Percentiles rank a stretch among this genome's conserved stretches.
These are phyloP conservation scores for Allium fistulosum DNA, from an alignment of 106 monocot species.

Conservation along the genomic window DNA sequence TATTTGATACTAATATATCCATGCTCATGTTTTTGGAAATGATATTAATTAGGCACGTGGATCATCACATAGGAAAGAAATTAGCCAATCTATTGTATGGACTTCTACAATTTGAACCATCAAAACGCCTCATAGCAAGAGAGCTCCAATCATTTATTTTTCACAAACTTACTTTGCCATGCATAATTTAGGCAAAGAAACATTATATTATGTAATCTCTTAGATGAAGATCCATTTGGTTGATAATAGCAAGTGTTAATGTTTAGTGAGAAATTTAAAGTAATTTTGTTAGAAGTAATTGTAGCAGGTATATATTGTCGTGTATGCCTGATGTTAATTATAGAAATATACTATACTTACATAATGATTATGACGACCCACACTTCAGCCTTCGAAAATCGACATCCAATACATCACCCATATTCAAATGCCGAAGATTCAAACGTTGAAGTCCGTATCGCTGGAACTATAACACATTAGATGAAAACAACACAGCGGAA, in stretches of 20 bases:
- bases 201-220: neutral
- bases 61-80: constrained; percentile 21
- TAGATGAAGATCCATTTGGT: neutral
- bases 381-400: too few species aligned
- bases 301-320: too few species aligned
- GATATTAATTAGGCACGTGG: constrained; percentile 38
- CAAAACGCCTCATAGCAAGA: constrained; percentile 64
- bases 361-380: too few species aligned
- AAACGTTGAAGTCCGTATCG: too few species aligned
- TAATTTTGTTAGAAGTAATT: too few species aligned
- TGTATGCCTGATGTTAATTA: neutral
- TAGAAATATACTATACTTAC: too few species aligned
- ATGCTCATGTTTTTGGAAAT: constrained; percentile 29
- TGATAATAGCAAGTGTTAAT: neutral
- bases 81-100: constrained; percentile 54
- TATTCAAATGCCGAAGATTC: too few species aligned
- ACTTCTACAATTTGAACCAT: constrained; percentile 66
- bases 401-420: too few species aligned
- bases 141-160: constrained; percentile 78
- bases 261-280: neutral
- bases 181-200: neutral
- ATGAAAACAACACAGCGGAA: too few species aligned
- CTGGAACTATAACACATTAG: too few species aligned
- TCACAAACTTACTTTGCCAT: constrained; percentile 25
- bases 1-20: too few species aligned